Evolutionary conservation across 1,139 yeast genomes (phyloP).

Genomic region (Yamadazyma conglobata): DNA sequence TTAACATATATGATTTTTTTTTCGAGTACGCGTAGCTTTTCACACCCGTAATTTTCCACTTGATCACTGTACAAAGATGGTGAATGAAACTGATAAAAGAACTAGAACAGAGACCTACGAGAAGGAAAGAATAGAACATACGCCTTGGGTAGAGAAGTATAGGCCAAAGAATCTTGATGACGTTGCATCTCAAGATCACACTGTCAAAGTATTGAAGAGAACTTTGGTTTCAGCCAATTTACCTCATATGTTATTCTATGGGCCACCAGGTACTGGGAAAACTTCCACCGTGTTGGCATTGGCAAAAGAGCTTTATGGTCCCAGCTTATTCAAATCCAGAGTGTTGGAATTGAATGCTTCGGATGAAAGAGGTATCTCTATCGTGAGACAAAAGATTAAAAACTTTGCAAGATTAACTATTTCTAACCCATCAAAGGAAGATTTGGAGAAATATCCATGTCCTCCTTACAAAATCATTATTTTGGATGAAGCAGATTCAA

Average conservation of each 20-base stretch:
- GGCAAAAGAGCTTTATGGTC: slow-evolving; percentile 79
- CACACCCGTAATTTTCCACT: too few species aligned
- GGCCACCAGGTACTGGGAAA: slow-evolving; percentile 98
- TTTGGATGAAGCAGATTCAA: slow-evolving; percentile 94
- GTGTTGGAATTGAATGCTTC: slow-evolving; percentile 93
- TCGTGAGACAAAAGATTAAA: slow-evolving; percentile 89
- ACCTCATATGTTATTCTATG: slow-evolving; percentile 95
- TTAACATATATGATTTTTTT: too few species aligned
- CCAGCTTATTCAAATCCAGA: slow-evolving; percentile 63
- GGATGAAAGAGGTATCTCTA: slow-evolving; percentile 93
- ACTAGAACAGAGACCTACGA: slow-evolving; percentile 31
- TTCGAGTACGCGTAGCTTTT: too few species aligned
- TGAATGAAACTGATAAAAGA: slow-evolving; percentile 10
- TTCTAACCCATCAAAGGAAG: slow-evolving; percentile 72
- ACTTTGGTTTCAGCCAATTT: slow-evolving; percentile 77
- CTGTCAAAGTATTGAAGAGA: slow-evolving; percentile 78
- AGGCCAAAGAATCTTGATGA: slow-evolving; percentile 84
- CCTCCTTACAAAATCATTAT: slow-evolving; percentile 89
- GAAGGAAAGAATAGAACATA: slow-evolving; percentile 45
- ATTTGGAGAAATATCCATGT: slow-evolving; percentile 75
- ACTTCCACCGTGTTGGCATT: slow-evolving; percentile 89
- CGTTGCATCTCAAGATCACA: slow-evolving; percentile 88
- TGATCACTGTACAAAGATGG: too few species aligned
- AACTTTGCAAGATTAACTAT: slow-evolving; percentile 87
- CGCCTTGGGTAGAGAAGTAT: slow-evolving; percentile 80